Evolutionary conservation across 345 rosid species (phyloP).

Genomic region (Citrus australasica): DNA sequence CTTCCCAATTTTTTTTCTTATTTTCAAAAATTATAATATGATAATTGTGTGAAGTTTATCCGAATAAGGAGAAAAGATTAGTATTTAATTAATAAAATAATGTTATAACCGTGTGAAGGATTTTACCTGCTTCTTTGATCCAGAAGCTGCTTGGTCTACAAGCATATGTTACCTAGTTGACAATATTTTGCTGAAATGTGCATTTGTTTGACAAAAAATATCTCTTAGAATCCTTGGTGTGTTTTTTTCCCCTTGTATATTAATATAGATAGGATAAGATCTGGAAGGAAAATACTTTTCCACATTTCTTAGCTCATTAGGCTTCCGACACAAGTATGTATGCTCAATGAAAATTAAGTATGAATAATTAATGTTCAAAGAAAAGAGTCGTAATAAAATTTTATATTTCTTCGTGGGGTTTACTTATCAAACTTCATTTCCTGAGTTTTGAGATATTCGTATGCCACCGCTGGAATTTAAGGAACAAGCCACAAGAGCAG

Average conservation of each 20-base stretch:
- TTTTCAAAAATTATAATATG: too few species aligned
- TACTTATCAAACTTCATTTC: conserved; percentile 27
- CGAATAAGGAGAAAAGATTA: not conserved
- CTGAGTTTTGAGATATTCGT: not conserved
- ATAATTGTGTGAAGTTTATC: too few species aligned
- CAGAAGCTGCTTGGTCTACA: not conserved
- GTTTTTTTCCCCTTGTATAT: too few species aligned
- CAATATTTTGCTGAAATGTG: not conserved
- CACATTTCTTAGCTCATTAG: conserved; percentile 22
- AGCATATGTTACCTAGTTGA: not conserved
- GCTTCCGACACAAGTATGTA: conserved; percentile 22
- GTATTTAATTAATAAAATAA: too few species aligned
- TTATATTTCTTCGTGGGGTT: not conserved
- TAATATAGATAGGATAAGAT: not conserved
- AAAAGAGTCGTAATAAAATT: not conserved
- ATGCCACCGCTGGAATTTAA: not conserved
- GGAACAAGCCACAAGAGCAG: conserved; percentile 4
- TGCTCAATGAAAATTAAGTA: not conserved
- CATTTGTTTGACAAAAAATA: not conserved
- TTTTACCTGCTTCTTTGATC: not conserved
- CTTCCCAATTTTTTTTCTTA: too few species aligned
- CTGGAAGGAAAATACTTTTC: not conserved
- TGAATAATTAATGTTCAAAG: not conserved
- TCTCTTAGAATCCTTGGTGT: not conserved
- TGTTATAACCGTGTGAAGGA: not conserved